A percentile compares a stretch with the other conserved stretches of the same genome.
Evolutionary conservation across 257 asterid genomes (phyloP).

Genomic region (Perilla frutescens): DNA sequence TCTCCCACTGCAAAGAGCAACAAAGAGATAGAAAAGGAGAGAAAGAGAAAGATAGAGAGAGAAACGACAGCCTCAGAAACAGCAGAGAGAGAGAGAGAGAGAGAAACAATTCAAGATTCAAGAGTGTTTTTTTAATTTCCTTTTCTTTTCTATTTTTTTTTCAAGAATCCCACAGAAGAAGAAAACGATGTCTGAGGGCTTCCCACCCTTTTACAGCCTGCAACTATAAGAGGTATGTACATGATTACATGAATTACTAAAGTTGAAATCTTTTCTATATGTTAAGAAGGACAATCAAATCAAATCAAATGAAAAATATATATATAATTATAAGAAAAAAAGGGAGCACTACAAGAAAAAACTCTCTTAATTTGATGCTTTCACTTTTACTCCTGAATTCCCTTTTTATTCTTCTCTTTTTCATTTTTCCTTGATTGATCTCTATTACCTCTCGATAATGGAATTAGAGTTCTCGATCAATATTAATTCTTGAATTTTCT

Average conservation of each 20-base stretch:
- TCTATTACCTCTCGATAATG: neutral
- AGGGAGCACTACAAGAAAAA: too few relatives aligned
- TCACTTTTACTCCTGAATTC: constrained; percentile 52
- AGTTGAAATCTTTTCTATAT: constrained; percentile 41
- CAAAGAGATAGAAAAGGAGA: constrained; percentile 41
- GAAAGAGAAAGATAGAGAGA: constrained; percentile 41
- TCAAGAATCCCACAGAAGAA: constrained; percentile 63
- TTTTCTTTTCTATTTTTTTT: constrained; percentile 13
- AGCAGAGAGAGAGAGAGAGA: constrained; percentile 50
- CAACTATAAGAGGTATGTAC: constrained; percentile 76
- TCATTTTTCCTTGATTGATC: neutral
- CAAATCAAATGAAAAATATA: too few relatives aligned
- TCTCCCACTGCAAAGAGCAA: constrained; percentile 48
- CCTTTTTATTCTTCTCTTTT: constrained; percentile 43
- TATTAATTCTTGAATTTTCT: constrained; percentile 32
- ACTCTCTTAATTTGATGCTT: constrained; percentile 46
- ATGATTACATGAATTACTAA: constrained; percentile 48
- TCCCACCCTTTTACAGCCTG: constrained; percentile 68
- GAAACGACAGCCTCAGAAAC: constrained; percentile 62
- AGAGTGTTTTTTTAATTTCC: constrained; percentile 18
- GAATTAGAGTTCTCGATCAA: neutral
- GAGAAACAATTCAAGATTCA: constrained; percentile 31
- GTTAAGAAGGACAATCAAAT: constrained; percentile 26
- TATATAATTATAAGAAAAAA: too few relatives aligned
- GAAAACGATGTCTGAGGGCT: constrained; percentile 85